Conservation (phyloP, 768 basidiomycete species). For the Termitomyces sp. region DNA sequence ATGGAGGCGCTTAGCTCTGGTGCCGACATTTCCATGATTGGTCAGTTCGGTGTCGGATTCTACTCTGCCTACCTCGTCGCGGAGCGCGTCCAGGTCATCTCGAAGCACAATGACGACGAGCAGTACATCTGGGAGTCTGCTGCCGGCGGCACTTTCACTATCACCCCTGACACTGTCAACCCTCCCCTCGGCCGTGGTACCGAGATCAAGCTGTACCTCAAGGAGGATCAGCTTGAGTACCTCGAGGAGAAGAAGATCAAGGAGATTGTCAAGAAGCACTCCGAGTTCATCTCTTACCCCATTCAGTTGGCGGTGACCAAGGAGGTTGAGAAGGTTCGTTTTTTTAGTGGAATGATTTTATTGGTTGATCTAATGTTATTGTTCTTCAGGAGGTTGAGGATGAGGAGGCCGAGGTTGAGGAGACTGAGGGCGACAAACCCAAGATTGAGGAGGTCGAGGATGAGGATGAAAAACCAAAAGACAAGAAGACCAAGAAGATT, state of each 20-base stretch:
- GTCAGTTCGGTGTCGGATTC: conserved; percentile 99
- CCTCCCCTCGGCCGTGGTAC: conserved; percentile 90
- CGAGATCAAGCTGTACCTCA: conserved; percentile 87
- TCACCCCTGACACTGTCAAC: conserved; percentile 89
- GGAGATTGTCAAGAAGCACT: conserved; percentile 99
- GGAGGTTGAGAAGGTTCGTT: conserved; percentile 96
- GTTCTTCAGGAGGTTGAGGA: conserved; percentile 75
- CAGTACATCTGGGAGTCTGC: conserved; percentile 99
- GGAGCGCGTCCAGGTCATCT: conserved; percentile 96
- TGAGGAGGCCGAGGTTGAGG: conserved; percentile 71
- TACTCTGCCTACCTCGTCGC: conserved; percentile 99
- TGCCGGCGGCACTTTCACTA: conserved; percentile 98
- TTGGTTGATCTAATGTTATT: not conserved
- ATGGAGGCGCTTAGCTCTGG: conserved; percentile 96
- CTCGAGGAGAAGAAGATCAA: conserved; percentile 99
- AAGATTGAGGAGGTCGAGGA: conserved; percentile 84
- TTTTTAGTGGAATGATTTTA: not conserved
- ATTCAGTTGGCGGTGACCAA: conserved; percentile 98
- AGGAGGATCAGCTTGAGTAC: conserved; percentile 99
- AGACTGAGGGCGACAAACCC: conserved; percentile 68
- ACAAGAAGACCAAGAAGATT: conserved; percentile 92
- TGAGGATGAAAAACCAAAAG: conserved; percentile 78
- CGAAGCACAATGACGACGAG: conserved; percentile 99
- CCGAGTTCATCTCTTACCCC: conserved; percentile 99
- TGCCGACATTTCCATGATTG: conserved; percentile 94